Percentiles rank a stretch among this genome's conserved stretches.
These are phyloP conservation scores for Rhizopogon roseolus DNA, from an alignment of 768 basidiomycete species.

Conservation along the genomic window DNA sequence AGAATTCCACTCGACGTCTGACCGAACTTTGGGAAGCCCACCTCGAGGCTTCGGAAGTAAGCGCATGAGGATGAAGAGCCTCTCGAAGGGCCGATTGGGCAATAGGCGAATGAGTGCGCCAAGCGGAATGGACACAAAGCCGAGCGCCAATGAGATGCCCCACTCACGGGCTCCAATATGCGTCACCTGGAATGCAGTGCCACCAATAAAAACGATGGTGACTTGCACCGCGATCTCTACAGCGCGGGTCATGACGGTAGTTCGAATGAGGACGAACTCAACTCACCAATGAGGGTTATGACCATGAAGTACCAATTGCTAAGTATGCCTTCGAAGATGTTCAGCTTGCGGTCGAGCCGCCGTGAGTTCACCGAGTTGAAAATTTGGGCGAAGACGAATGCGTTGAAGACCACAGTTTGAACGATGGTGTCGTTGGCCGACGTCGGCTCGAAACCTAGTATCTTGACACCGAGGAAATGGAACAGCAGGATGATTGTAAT, in stretches of 20 bases:
- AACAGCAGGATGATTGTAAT: slow-evolving; percentile 78
- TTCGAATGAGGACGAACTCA: neutral
- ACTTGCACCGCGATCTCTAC: slow-evolving; percentile 85
- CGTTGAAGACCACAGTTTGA: slow-evolving; percentile 91
- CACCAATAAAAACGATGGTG: slow-evolving; percentile 87
- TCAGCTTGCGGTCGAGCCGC: slow-evolving; percentile 77
- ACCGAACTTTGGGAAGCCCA: slow-evolving; percentile 56
- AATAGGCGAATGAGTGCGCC: slow-evolving; percentile 76
- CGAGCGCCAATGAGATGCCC: slow-evolving; percentile 89
- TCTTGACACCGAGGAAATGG: slow-evolving; percentile 76
- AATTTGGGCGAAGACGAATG: slow-evolving; percentile 98
- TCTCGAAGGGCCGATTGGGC: slow-evolving; percentile 78
- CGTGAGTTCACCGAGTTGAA: slow-evolving; percentile 94
- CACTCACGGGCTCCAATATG: slow-evolving; percentile 79
- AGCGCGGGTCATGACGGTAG: slow-evolving; percentile 5
- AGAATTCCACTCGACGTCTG: slow-evolving; percentile 66
- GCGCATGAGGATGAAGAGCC: slow-evolving; percentile 45
- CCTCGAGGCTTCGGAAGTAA: slow-evolving; percentile 58
- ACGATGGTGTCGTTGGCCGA: slow-evolving; percentile 40
- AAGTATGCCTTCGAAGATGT: slow-evolving; percentile 81
- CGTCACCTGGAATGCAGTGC: slow-evolving; percentile 87
- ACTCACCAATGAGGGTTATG: slow-evolving; percentile 81
- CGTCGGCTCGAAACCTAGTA: slow-evolving; percentile 53
- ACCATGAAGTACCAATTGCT: slow-evolving; percentile 80
- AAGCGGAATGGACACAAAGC: slow-evolving; percentile 82